A percentile compares a stretch with the other conserved stretches of the same genome.
Evolutionary conservation across 2,329 filamentous ascomycete genomes (phyloP).

Genomic region (Xylariales sp.): DNA sequence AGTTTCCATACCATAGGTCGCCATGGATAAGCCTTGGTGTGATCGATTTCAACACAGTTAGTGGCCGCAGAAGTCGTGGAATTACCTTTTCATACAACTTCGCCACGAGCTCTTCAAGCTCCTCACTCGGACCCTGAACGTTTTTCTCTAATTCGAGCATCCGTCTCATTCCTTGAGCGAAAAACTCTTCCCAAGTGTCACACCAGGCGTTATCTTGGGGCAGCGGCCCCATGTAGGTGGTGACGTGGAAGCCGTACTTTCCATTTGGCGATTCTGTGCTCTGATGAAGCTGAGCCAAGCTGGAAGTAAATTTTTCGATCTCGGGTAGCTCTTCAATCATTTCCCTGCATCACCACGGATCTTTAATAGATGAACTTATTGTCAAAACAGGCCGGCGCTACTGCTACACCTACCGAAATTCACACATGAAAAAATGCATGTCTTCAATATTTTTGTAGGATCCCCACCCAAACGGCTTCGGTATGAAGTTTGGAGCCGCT

Average conservation of each 20-base stretch:
- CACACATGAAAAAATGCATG: constrained; percentile 14
- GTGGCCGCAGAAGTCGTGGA: constrained; percentile 18
- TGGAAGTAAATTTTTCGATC: constrained; percentile 14
- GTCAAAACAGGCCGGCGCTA: too few species aligned
- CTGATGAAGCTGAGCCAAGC: constrained; percentile 24
- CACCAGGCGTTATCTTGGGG: constrained; percentile 26
- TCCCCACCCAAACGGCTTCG: constrained; percentile 8
- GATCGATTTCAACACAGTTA: constrained; percentile 27
- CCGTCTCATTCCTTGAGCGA: constrained; percentile 9
- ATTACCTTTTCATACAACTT: background rate
- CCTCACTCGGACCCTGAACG: background rate
- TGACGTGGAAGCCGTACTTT: constrained; percentile 31
- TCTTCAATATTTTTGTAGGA: constrained; percentile 4
- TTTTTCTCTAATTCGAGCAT: background rate
- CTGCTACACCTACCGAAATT: too few species aligned
- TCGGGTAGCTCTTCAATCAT: constrained; percentile 12
- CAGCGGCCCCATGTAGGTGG: constrained; percentile 26
- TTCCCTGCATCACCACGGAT: too few species aligned
- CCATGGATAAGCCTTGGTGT: constrained; percentile 36
- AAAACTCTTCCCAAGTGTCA: constrained; percentile 33
- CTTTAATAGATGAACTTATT: too few species aligned
- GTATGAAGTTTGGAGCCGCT: constrained; percentile 8
- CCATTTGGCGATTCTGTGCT: constrained; percentile 25
- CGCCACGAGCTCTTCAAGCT: background rate
- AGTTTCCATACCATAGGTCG: constrained; percentile 34